Base-by-base conservation (phyloP, 2,329 filamentous ascomycete genomes). In the Colletotrichum theobromicola region DNA sequence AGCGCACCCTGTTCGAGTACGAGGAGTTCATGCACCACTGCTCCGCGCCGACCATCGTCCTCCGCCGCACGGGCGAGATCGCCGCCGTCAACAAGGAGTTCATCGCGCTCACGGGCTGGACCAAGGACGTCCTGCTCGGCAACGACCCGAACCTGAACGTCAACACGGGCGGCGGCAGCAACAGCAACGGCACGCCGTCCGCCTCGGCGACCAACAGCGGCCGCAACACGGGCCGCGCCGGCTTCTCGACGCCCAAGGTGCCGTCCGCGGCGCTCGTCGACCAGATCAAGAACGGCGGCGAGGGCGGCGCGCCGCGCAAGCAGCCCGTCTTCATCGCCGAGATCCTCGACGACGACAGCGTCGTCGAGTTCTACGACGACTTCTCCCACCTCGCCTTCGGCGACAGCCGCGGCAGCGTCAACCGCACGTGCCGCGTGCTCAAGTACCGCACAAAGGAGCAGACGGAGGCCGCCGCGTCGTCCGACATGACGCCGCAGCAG, bases 61-160 rank as follows among this genome's bases (percentile, higher is more conserved):
- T 95, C 80, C 92, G 97, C 62, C 92, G 97, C 62, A 98, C 96
- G 0, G 97, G 97, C 65, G 97, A 98, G 83, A 92, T 99, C n/a
- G 96, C 95, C 1, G 95, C 95, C 5, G 95, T 97, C 26, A 97
- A 97, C 82, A 98, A 98, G 84, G 97, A 98, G 82, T 99, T 99
- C 79, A 95, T 93, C n/a, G 94, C 97, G 34, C 87, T 99, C 68
- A 98, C 97, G 0, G 97, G 96, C 7, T 99, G 97, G 97, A 94
- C 93, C 67, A 96, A 95, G 80, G 94, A 97, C 62, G 93, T 98
- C 0, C 87, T 99, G 1, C 88, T 98, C 1, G 97, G 97, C 63
- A 94, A 95, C 79, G 94, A 95, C 80, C 90, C 94, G 3, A 98
- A 98, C 80, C 86, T 94, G 26, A 98, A 98, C 81, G 91, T 95